Conservation (phyloP, 495 filamentous ascomycete species). For the Bacidia gigantensis region DNA sequence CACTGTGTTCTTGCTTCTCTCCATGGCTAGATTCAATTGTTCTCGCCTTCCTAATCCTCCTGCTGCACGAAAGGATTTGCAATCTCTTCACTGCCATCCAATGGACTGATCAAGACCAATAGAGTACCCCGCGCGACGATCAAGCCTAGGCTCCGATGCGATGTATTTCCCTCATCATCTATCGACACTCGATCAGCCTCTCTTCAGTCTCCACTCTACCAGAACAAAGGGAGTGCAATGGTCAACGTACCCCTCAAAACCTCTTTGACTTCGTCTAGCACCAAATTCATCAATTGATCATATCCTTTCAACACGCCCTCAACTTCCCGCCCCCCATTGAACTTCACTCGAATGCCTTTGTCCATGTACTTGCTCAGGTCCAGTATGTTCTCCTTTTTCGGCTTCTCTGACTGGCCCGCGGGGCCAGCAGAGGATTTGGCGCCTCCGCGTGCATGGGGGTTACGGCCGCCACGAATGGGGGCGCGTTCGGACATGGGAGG, state of each 20-base stretch:
- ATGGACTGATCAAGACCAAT: conserved; percentile 78
- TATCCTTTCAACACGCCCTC: conserved; percentile 83
- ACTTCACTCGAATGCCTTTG: conserved; percentile 86
- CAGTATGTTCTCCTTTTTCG: conserved; percentile 97
- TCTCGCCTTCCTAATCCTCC: background rate
- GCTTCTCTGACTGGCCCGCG: conserved; percentile 48
- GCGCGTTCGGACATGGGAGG: conserved; percentile 1
- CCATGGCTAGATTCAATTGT: too few relatives aligned
- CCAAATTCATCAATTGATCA: conserved; percentile 94
- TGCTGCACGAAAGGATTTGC: conserved; percentile 61
- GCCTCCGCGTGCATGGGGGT: conserved; percentile 33
- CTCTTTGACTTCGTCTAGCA: conserved; percentile 89
- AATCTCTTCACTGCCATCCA: conserved; percentile 91
- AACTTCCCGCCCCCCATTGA: conserved; percentile 93
- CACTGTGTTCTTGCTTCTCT: too few relatives aligned
- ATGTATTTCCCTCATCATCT: conserved; percentile 89
- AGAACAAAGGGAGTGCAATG: background rate
- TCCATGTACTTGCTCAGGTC: conserved; percentile 94
- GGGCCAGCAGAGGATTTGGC: conserved; percentile 30
- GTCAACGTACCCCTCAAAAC: conserved; percentile 55
- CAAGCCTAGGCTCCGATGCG: conserved; percentile 69
- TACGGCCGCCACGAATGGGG: conserved; percentile 30
- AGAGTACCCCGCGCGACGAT: conserved; percentile 88
- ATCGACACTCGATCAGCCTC: background rate
- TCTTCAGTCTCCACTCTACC: background rate